These are phyloP conservation scores for Cryphonectria parasitica DNA, from an alignment of 2,329 filamentous ascomycete species.

Conservation along the genomic window DNA sequence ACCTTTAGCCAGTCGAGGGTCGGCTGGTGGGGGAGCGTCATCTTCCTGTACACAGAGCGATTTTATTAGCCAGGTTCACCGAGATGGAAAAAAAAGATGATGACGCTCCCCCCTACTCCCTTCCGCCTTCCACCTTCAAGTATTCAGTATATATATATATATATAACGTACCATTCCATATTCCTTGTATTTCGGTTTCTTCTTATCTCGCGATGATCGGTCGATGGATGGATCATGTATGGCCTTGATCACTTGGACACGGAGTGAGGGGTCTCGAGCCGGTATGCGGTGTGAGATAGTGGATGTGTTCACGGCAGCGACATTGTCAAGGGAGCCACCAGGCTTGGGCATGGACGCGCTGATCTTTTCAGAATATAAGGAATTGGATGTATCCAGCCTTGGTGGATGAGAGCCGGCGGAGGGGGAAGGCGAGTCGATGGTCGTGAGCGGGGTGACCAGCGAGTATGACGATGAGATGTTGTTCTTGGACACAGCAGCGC, in stretches of 20 bases:
- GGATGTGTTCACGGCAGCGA: constrained; percentile 38
- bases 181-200: constrained; percentile 65
- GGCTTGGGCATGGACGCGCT: constrained; percentile 38
- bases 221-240: constrained; percentile 65
- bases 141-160: constrained; percentile 33
- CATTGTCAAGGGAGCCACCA: constrained; percentile 38
- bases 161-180: constrained; percentile 68
- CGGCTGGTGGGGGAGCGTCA: constrained; percentile 72
- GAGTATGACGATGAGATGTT: constrained; percentile 43
- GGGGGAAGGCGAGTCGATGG: constrained; percentile 55
- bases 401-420: constrained; percentile 52
- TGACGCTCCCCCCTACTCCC: constrained; percentile 63
- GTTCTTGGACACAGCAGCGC: constrained; percentile 44
- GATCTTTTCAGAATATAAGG: constrained; percentile 48
- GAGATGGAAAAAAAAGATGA: constrained; percentile 52
- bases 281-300: constrained; percentile 49
- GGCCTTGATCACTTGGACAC: constrained; percentile 61
- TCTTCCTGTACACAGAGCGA: constrained; percentile 67
- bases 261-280: constrained; percentile 60
- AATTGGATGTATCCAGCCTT: constrained; percentile 60
- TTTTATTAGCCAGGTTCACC: constrained; percentile 48
- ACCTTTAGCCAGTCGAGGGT: constrained; percentile 78
- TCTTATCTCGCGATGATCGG: constrained; percentile 55
- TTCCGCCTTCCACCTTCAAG: constrained; percentile 40
- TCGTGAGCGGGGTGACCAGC: constrained; percentile 56